These are phyloP conservation scores for Vanrija humicola DNA, from an alignment of 1,284 basidiomycete genomes.

Conservation along the genomic window DNA sequence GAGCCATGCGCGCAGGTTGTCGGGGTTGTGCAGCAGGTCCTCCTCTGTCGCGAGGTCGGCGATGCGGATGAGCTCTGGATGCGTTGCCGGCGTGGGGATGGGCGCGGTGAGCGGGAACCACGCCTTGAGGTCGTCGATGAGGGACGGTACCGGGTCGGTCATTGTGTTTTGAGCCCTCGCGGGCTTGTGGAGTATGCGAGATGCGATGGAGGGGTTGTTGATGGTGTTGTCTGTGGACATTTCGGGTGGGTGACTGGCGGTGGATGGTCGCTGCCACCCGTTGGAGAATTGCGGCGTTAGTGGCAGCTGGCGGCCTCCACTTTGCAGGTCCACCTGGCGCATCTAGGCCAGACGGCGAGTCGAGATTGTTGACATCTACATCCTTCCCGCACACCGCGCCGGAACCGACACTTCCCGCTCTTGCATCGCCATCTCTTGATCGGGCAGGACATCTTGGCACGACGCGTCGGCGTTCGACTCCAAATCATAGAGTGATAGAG, in stretches of 20 bases:
- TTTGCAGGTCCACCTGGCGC: too few relatives aligned
- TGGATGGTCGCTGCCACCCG: neutral
- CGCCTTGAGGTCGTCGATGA: conserved; percentile 37
- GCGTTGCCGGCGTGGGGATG: conserved; percentile 71
- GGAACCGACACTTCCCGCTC: too few relatives aligned
- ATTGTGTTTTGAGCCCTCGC: conserved; percentile 1
- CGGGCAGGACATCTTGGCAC: too few relatives aligned
- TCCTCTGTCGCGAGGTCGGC: conserved; percentile 86
- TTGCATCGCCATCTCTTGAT: too few relatives aligned
- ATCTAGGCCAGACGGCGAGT: too few relatives aligned
- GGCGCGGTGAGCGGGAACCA: conserved; percentile 79
- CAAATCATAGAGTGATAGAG: too few relatives aligned
- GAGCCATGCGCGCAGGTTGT: conserved; percentile 89
- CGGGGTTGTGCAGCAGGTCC: conserved; percentile 88
- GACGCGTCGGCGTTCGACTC: too few relatives aligned
- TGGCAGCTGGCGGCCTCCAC: too few relatives aligned
- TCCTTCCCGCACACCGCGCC: too few relatives aligned
- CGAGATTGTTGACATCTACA: too few relatives aligned
- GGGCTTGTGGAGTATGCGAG: neutral
- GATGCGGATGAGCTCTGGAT: conserved; percentile 69
- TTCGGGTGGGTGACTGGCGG: neutral
- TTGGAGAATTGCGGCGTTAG: too few relatives aligned
- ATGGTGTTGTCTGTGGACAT: neutral
- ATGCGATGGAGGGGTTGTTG: neutral
- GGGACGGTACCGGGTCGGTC: conserved; percentile 23